Conservation (phyloP, 1,139 yeast species). For the Pichia sp. region DNA sequence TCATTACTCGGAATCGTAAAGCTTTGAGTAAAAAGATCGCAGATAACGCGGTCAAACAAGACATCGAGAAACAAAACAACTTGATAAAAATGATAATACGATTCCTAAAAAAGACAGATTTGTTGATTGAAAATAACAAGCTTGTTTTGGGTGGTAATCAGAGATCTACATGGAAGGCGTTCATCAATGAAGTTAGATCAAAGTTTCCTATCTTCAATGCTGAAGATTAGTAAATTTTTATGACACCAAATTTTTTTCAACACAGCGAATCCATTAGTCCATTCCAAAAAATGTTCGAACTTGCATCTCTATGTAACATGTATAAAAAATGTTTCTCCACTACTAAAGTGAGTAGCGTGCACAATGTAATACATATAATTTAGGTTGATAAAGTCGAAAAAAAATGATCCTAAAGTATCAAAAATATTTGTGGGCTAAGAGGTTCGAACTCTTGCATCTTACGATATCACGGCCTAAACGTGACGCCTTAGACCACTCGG, state of each 20-base stretch:
- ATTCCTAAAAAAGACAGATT: conserved; percentile 25
- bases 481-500: conserved; percentile 30
- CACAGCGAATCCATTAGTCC: neutral
- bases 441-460: conserved; percentile 36
- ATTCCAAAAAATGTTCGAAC: no score
- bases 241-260: neutral
- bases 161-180: conserved; percentile 23
- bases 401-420: neutral
- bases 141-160: conserved; percentile 23
- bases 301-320: neutral
- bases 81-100: conserved; percentile 30
- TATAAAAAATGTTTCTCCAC: neutral
- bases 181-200: conserved; percentile 13
- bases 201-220: conserved; percentile 8
- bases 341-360: no score
- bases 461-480: conserved; percentile 33
- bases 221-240: conserved; percentile 2
- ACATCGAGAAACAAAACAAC: conserved; percentile 43
- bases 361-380: neutral
- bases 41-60: conserved; percentile 49
- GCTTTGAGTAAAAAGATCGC: conserved; percentile 37
- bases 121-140: conserved; percentile 19
- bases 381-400: neutral
- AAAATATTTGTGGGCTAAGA: conserved; percentile 31
- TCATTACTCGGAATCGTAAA: conserved; percentile 34